Conservation (phyloP, 2,329 filamentous ascomycete genomes). For the Venturia asperata region DNA sequence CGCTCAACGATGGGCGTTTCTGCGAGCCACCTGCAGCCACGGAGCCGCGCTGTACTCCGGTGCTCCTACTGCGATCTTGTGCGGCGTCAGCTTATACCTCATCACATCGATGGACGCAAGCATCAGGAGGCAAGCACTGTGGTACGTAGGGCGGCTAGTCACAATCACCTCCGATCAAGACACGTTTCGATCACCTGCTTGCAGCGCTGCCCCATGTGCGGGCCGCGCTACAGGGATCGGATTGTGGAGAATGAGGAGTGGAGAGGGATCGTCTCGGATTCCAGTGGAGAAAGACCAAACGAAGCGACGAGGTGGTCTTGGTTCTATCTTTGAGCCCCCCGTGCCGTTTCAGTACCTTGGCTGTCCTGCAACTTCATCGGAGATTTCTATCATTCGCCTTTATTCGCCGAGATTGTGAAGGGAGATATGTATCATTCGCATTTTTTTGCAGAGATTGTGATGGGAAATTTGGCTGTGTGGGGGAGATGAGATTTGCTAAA, state of each 20-base stretch:
- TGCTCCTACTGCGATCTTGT: not conserved
- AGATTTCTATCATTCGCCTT: no score
- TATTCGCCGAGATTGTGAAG: no score
- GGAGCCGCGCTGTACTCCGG: not conserved
- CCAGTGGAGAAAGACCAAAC: not conserved
- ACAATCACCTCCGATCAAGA: not conserved
- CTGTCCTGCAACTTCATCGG: no score
- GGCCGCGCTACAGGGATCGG: not conserved
- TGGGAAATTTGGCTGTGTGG: no score
- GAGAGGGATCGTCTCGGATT: not conserved
- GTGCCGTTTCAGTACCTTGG: no score
- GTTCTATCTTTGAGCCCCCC: no score
- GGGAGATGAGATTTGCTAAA: no score
- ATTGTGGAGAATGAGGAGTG: not conserved
- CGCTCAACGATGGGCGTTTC: not conserved
- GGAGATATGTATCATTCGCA: no score
- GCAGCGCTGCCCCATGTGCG: not conserved
- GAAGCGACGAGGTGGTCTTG: no score
- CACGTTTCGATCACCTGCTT: slow-evolving; percentile 2
- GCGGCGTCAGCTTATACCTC: not conserved
- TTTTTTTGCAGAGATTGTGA: no score
- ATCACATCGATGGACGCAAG: no score
- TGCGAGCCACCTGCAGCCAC: not conserved
- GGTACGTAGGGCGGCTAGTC: not conserved
- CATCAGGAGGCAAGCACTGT: not conserved